A percentile compares a stretch with the other conserved stretches of the same genome.
These are phyloP conservation scores for Boletus fagicola DNA, from an alignment of 768 basidiomycete genomes.

Conservation along the genomic window DNA sequence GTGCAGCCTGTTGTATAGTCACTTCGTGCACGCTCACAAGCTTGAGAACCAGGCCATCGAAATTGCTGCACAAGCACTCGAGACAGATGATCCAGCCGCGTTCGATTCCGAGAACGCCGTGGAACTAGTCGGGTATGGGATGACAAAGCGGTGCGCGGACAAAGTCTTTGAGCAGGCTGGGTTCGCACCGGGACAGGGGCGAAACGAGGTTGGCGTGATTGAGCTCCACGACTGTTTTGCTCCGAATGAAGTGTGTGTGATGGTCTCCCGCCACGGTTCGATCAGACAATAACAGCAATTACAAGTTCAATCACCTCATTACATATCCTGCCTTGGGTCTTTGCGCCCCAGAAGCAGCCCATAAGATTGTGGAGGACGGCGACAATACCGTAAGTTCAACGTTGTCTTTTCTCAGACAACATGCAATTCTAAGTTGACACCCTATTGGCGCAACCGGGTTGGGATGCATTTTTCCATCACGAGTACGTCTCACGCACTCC, in stretches of 20 bases:
- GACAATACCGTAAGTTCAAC: constrained; percentile 67
- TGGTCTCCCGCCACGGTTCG: background rate
- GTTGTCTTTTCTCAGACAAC: background rate
- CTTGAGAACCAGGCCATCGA: constrained; percentile 86
- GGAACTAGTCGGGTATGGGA: constrained; percentile 71
- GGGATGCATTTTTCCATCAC: constrained; percentile 81
- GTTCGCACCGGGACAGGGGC: constrained; percentile 54
- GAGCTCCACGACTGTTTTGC: constrained; percentile 86
- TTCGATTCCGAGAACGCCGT: constrained; percentile 69
- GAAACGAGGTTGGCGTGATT: constrained; percentile 75
- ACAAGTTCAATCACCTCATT: constrained; percentile 53
- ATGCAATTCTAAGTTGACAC: constrained; percentile 26
- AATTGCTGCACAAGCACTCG: constrained; percentile 60
- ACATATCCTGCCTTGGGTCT: constrained; percentile 78
- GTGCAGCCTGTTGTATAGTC: constrained; percentile 71
- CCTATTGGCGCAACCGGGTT: constrained; percentile 78
- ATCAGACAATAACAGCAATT: background rate
- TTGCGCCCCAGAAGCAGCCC: constrained; percentile 59
- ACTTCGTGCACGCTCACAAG: constrained; percentile 64
- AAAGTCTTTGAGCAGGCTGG: constrained; percentile 68
- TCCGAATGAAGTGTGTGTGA: constrained; percentile 60
- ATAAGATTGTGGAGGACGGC: constrained; percentile 66
- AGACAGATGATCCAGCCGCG: constrained; percentile 60
- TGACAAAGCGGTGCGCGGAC: constrained; percentile 67
- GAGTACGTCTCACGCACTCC: constrained; percentile 43